These are phyloP conservation scores for Cyberlindnera americana DNA, from an alignment of 805 yeast species.

Conservation along the genomic window DNA sequence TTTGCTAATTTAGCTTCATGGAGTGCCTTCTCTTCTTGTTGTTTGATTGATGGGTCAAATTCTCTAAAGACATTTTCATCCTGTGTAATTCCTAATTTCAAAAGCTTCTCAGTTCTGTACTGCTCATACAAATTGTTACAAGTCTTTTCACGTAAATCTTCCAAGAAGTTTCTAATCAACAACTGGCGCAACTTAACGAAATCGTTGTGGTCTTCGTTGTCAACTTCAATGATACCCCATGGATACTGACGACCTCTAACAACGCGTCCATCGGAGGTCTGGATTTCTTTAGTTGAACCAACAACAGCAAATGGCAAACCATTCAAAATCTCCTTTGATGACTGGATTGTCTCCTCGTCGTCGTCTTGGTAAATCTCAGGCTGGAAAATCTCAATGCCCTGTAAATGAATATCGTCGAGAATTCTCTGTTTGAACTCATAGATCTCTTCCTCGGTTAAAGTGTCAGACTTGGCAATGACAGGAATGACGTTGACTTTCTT, in stretches of 20 bases:
- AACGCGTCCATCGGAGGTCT: constrained; percentile 64
- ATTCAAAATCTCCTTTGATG: constrained; percentile 62
- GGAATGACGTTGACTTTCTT: constrained; percentile 93
- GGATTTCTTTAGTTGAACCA: constrained; percentile 77
- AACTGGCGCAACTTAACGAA: constrained; percentile 85
- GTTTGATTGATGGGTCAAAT: constrained; percentile 87
- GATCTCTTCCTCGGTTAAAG: constrained; percentile 85
- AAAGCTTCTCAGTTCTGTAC: constrained; percentile 82
- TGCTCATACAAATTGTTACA: constrained; percentile 73
- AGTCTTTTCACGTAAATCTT: constrained; percentile 89
- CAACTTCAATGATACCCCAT: constrained; percentile 96
- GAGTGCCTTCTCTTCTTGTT: constrained; percentile 87
- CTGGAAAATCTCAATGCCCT: constrained; percentile 69
- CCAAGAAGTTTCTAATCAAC: constrained; percentile 84
- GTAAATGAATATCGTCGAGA: constrained; percentile 68
- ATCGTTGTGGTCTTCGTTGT: constrained; percentile 90
- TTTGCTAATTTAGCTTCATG: constrained; percentile 93
- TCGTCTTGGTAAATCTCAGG: constrained; percentile 79
- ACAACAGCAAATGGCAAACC: constrained; percentile 91
- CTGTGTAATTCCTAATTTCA: constrained; percentile 82
- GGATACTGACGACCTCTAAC: constrained; percentile 94
- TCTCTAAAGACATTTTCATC: constrained; percentile 92
- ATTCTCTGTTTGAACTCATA: constrained; percentile 71
- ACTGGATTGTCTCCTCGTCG: constrained; percentile 75
- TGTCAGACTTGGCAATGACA: constrained; percentile 91